Evolutionary conservation across 305 asterid genomes (phyloP), one percentile per base, ranked within the genome.

Genomic region (Fraxinus ornus): DNA sequence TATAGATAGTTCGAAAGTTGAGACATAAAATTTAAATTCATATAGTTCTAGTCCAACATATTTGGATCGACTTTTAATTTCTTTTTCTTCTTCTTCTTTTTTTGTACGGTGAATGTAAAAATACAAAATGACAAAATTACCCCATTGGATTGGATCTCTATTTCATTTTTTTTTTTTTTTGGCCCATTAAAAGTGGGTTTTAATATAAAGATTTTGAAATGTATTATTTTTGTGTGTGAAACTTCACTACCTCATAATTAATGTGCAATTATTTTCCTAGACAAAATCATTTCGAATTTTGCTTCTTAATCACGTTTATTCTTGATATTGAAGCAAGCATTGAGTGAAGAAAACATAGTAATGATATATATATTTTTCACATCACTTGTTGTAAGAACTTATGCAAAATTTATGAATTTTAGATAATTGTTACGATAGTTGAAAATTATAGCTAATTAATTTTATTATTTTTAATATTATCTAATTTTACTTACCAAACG

Each of bases 291-390:
- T 81, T 83, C 80, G 60, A 32, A 79, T 32, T 81, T 85, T 28
- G 73, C 28, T 75, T n/a, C 47, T 79, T 78, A 13, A 39, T 26
- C 75, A 22, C 71, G 75, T 74, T 79, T 77, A 47, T 35, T 78
- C 90, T 87, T 87, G 75, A 81, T 79, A 83, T 83, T 76, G 49
- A 83, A 82, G 90, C 88, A 76, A 85, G 70, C 30, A 66, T 47
- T 77, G 68, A 81, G 78, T 86, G 80, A 79, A 73, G 74, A 71
- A 47, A 12, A 55, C 41, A 33, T 12, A 35, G 33, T 78, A 35
- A 78, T 86, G 72, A 39, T 71, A 4, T 22, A 12, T 12, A 39
- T 41, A 39, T 66, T 72, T 17, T 24, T 21, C 2, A 35, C 36
- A 79, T 7, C 86, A 86, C 83, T 78, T 70, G 74, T 57, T 78